Evolutionary conservation across 176 grass and related monocot species (phyloP).

Genomic region (Eleusine indica): DNA sequence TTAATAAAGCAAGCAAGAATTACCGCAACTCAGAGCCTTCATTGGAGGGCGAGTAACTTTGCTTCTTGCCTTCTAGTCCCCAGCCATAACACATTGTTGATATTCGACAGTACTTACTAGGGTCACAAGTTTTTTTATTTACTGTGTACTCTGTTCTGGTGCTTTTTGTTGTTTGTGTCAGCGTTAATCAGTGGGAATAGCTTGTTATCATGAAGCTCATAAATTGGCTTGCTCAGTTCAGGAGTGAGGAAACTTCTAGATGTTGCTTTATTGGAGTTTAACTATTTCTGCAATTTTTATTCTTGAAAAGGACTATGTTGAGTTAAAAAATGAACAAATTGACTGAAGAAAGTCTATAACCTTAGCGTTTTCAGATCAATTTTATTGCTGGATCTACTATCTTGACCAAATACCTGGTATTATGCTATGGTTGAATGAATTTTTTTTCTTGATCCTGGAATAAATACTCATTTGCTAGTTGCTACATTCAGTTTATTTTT

Average conservation of each 20-base stretch:
- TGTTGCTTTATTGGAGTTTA: slow-evolving; percentile 1
- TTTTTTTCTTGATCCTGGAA: slow-evolving; percentile 8
- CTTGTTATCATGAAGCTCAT: background rate
- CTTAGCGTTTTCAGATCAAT: background rate
- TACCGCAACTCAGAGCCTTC: too few species aligned
- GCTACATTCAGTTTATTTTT: background rate
- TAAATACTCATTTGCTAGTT: background rate
- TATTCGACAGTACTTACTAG: too few species aligned
- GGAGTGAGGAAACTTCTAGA: background rate
- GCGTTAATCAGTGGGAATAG: too few species aligned
- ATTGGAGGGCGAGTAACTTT: too few species aligned
- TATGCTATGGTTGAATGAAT: background rate
- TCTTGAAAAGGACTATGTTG: background rate
- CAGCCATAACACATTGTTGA: too few species aligned
- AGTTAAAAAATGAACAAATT: background rate
- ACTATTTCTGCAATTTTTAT: background rate
- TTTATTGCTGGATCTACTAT: background rate
- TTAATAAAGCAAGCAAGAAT: too few species aligned
- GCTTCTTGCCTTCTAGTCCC: too few species aligned
- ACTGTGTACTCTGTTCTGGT: too few species aligned
- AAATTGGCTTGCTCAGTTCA: background rate
- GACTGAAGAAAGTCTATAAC: background rate
- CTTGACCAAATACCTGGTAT: background rate
- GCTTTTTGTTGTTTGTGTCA: too few species aligned
- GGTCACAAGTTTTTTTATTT: too few species aligned